Conservation (phyloP, 2,329 filamentous ascomycete genomes). For the Penicillium italicum region DNA sequence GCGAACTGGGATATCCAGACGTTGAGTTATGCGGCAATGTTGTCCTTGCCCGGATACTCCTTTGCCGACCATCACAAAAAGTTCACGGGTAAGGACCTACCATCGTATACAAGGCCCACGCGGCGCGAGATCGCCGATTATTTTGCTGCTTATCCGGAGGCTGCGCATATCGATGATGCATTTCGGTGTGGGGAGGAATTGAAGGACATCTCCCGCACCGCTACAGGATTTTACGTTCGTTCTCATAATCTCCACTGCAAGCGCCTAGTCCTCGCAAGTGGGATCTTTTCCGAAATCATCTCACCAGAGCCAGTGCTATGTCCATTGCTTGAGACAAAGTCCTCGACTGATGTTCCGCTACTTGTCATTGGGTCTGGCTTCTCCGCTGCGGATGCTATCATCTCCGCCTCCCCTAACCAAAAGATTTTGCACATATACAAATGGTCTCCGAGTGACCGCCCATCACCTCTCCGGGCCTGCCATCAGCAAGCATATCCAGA, state of each 20-base stretch:
- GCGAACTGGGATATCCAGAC: conserved; percentile 57
- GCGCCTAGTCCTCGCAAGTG: conserved; percentile 57
- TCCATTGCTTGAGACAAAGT: conserved; percentile 41
- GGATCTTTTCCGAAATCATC: conserved; percentile 56
- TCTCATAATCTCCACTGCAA: conserved; percentile 54
- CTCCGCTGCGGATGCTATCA: conserved; percentile 59
- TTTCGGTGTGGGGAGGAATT: conserved; percentile 46
- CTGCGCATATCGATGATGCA: conserved; percentile 50
- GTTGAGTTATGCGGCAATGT: conserved; percentile 60
- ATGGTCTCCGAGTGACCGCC: conserved; percentile 55
- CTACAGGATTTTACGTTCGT: conserved; percentile 48
- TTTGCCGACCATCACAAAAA: conserved; percentile 52
- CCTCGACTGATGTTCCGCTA: conserved; percentile 39
- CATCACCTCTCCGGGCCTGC: conserved; percentile 56
- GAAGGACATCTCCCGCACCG: conserved; percentile 43
- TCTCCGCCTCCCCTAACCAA: conserved; percentile 44
- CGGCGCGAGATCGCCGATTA: conserved; percentile 55
- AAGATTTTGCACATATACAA: conserved; percentile 58
- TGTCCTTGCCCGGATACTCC: conserved; percentile 58
- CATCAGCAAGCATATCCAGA: conserved; percentile 61
- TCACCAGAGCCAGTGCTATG: conserved; percentile 49
- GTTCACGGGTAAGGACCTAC: conserved; percentile 41
- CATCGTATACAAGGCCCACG: conserved; percentile 55
- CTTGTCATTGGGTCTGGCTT: conserved; percentile 61
- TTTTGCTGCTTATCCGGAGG: conserved; percentile 51